Evolutionary conservation across 2,329 filamentous ascomycete genomes (phyloP).

Genomic region (Pseudogymnoascus sp.): DNA sequence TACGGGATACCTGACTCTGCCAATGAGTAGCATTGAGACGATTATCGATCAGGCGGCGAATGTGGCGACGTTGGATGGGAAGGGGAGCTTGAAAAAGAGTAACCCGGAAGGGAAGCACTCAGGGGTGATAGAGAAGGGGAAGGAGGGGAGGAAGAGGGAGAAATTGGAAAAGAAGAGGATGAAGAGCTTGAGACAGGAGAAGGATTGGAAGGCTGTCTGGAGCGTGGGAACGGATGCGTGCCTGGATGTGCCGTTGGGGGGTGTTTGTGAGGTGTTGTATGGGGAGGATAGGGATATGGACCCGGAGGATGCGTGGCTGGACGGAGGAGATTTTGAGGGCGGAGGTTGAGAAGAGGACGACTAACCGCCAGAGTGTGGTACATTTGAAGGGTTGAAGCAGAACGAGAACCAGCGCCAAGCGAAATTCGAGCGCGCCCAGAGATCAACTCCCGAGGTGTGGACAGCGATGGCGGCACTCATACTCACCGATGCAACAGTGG

Average conservation of each 20-base stretch:
- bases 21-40: slow-evolving; percentile 72
- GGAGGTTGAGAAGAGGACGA: neutral
- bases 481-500: neutral
- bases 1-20: slow-evolving; percentile 76
- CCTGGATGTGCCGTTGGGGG: slow-evolving; percentile 91
- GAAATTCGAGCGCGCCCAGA: neutral
- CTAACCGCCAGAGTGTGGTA: neutral
- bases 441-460: neutral
- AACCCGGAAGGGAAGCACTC: slow-evolving; percentile 25
- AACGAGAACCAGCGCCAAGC: neutral
- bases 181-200: slow-evolving; percentile 28
- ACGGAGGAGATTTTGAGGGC: slow-evolving; percentile 12
- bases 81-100: slow-evolving; percentile 44
- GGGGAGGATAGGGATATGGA: slow-evolving; percentile 45
- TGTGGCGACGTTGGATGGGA: slow-evolving; percentile 71
- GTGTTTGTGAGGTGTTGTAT: slow-evolving; percentile 91
- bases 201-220: slow-evolving; percentile 78
- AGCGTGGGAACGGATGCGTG: slow-evolving; percentile 91
- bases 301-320: slow-evolving; percentile 8
- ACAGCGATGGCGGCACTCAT: neutral
- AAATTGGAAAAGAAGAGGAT: slow-evolving; percentile 29
- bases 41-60: slow-evolving; percentile 86
- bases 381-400: neutral
- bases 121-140: slow-evolving; percentile 28
- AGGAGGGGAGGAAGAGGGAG: slow-evolving; percentile 31